These are phyloP conservation scores for Ascochyta fabae DNA, from an alignment of 2,329 filamentous ascomycete genomes.

Conservation along the genomic window DNA sequence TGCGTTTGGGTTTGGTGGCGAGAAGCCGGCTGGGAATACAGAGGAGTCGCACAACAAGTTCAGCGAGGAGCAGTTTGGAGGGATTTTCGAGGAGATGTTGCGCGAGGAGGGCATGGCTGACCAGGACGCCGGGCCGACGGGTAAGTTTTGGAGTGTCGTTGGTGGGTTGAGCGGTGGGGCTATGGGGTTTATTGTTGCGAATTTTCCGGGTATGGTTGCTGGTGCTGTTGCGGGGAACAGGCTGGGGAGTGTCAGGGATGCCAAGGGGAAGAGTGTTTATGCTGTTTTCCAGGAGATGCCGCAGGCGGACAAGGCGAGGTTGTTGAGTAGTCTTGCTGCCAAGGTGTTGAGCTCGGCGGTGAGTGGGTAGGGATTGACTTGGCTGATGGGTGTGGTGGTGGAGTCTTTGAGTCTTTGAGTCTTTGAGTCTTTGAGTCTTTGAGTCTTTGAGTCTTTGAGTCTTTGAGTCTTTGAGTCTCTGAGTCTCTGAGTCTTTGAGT, in stretches of 20 bases:
- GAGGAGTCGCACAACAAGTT: slow-evolving; percentile 61
- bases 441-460: too few relatives aligned
- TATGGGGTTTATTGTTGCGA: slow-evolving; percentile 93
- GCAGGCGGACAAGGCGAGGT: slow-evolving; percentile 77
- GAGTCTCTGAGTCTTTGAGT: too few relatives aligned
- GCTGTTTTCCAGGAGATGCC: slow-evolving; percentile 89
- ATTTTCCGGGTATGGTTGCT: slow-evolving; percentile 85
- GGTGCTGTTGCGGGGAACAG: slow-evolving; percentile 92
- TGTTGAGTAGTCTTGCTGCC: slow-evolving; percentile 83
- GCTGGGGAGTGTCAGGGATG: slow-evolving; percentile 86
- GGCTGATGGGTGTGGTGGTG: neutral
- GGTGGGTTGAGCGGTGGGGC: slow-evolving; percentile 87
- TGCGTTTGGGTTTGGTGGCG: slow-evolving; percentile 67
- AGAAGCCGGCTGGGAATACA: slow-evolving; percentile 50
- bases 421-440: too few relatives aligned
- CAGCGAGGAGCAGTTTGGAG: slow-evolving; percentile 83
- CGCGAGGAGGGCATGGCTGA: slow-evolving; percentile 72
- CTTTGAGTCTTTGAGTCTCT: too few relatives aligned
- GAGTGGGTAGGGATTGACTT: slow-evolving; percentile 10
- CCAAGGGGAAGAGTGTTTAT: slow-evolving; percentile 94
- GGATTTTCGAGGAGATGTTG: slow-evolving; percentile 63
- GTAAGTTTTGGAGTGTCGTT: slow-evolving; percentile 84
- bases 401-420: too few relatives aligned
- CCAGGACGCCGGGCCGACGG: slow-evolving; percentile 64
- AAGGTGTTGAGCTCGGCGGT: slow-evolving; percentile 81